Base-by-base conservation (phyloP, 2,329 filamentous ascomycete species). In the Hymenoscyphus repandus region DNA sequence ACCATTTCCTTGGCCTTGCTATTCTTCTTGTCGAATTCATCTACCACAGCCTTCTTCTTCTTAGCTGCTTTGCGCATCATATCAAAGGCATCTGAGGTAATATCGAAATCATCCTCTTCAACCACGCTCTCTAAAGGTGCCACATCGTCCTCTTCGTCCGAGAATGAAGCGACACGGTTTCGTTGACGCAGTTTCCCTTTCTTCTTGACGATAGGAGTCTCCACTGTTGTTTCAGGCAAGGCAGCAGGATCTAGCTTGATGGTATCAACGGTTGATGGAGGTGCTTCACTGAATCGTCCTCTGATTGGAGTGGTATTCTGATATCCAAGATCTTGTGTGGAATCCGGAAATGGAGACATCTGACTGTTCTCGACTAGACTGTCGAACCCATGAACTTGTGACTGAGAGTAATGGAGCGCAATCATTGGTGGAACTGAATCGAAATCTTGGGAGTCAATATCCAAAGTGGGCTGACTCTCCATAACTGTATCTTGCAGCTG, bases 1-100 rank as follows among this genome's bases (percentile, higher is more conserved):
- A 99, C 77, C 78, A 96, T 88, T 20, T 86, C 84, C 63, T 84
- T 90, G 0, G 91, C 92, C 65, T 88, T 85, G 71, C 89, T 95
- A 67, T 86, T 91, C 69, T 90, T 91, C 69, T 86, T 88, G 70
- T 96, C 80, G 61, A 90, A 95, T 1, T 75, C 73, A 13, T 77
- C 74, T n/a, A 65, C 62, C 7, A 64, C 63, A 5, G 72, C 74
- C 60, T 80, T 79, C 61, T 79, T 78, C 60, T 79, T 78, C 62
- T 76, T 76, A 37, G 80, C 78, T 3, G 78, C 83, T 63, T 84
- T 85, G 59, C 80, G 81, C 80, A 96, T 82, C 33, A 85, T 69
- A 49, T 79, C 64, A 44, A 68, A 68, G 5, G 59, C 58, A 52
- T 64, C 62, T 12, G 59, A 56, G 18, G 66, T 64, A 51, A 73